Evolutionary conservation across 2,329 filamentous ascomycete species (phyloP), one percentile per base, ranked within the genome.

Genomic region (Aspergillus amoenus): DNA sequence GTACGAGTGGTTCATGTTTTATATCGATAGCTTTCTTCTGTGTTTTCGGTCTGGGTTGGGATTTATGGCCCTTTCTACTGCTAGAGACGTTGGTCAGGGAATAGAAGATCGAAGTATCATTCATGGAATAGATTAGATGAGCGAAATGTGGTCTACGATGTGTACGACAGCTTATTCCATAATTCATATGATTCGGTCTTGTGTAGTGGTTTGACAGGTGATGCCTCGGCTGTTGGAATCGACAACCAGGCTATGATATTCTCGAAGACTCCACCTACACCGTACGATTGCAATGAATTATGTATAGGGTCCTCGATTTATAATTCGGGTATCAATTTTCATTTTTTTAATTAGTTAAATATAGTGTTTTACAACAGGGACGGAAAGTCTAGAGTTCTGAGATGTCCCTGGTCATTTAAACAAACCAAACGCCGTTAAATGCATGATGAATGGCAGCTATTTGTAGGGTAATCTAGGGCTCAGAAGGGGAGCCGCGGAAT

Each of bases 251-350:
- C 27, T 11, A 30, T 30, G 27, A 30, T 30, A 30, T 30, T 30
- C 27, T 30, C 9, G 3, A 30, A 9, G 27, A 9, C 27, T 4
- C 24, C 9, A 9, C 1, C 8, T 30, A 11, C 3, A 1, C 27
- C 27, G 3, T 30, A 37, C 15, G 15, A n/a, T 15, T 15, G 15
- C 15, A n/a, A 7, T n/a, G n/a, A 2, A 37, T n/a, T 12, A 40
- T 2, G 7, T 42, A 43, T 43, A 24, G 18, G 30, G 32, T 40
- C 41, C 21, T 47, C 48, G 45, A 24, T 52, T 37, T 43, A n/a
- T 57, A 27, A 42, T 51, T 52, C 44, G 57, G 53, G 60, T 63
- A 61, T 63, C 57, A 40, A 53, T 52, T 24, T 43, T 57, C 48
- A 27, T 43, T 57, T 57, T 48, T 51, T 27, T 7, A 7, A 24